phyloP scores from a whole-genome alignment of 2,329 filamentous ascomycete genomes.

The Bretziella fagacearum region DNA sequence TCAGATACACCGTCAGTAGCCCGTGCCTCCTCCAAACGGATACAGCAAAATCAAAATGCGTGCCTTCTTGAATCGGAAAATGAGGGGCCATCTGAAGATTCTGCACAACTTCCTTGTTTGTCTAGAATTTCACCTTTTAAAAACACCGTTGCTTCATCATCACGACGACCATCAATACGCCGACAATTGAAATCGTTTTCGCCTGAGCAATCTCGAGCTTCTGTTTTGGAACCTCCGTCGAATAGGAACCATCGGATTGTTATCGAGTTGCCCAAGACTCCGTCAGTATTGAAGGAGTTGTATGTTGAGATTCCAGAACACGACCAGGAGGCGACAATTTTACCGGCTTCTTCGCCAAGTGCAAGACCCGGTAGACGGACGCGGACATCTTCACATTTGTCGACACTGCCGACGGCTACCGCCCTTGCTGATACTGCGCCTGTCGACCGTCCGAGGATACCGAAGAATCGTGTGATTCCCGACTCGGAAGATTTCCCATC shows the following conservation, averaged over 20 bases:
- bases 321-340: not conserved
- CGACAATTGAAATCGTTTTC: too few relatives aligned
- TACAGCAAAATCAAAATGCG: not conserved
- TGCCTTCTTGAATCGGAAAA: too few relatives aligned
- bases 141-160: too few relatives aligned
- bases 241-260: not conserved
- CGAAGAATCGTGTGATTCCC: conserved; percentile 16
- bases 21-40: not conserved
- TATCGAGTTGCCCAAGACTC: conserved; percentile 3
- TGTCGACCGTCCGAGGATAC: not conserved
- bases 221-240: too few relatives aligned
- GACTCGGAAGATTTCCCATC: conserved; percentile 19
- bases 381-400: not conserved
- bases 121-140: too few relatives aligned
- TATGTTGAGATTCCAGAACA: not conserved
- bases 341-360: not conserved
- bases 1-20: not conserved
- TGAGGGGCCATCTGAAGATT: too few relatives aligned
- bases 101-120: too few relatives aligned
- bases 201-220: too few relatives aligned
- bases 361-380: too few relatives aligned
- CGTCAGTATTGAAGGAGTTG: not conserved
- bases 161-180: too few relatives aligned
- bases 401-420: not conserved
- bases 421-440: not conserved